Evolutionary conservation across 352 stramenopile genomes (phyloP), one percentile per base, ranked within the genome.

Genomic region (Phytophthora pistaciae): DNA sequence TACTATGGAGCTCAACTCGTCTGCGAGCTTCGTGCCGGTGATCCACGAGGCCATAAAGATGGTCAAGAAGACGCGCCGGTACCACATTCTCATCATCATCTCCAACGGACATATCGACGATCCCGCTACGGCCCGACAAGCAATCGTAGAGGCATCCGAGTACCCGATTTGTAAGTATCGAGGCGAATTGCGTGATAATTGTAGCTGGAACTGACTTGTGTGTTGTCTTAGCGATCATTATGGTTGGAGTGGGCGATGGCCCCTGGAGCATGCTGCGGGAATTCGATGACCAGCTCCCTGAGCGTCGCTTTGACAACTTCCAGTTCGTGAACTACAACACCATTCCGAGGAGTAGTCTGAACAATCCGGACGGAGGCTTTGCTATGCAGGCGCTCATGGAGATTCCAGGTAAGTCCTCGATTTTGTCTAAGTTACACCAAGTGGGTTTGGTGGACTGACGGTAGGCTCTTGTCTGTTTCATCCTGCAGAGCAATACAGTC

Each of bases 61-160:
- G 16, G 84, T 83, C 11, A 64, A 80, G 46, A 74, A 71, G 55
- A 75, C 80, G 2, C 63, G 68, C 6, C 66, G 72, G 9, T 95
- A 94, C 59, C 90, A 96, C 64, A 93, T 96, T 27, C 77, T 96
- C 49, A 86, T 96, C 21, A 91, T 96, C 60, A 84, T 95, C 18
- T 85, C 87, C 9, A 88, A 94, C 31, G 87, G 89, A 0, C 81
- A 93, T 62, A 84, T 94, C 13, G 91, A 91, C 6, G 89, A 91
- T 53, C 82, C 90, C 66, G 72, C 67, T 0, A 70, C 77, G 49
- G 88, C 86, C 2, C 75, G 79, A 40, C 42, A 70, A 25, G 89
- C 89, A 10, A 93, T 96, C 60, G 78, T 88, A 3, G 78, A 91
- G 33, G 89, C 87, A 5, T 91, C 83, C 4, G 83, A 93, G 54